These are phyloP conservation scores for Kwoniella shandongensis DNA, from an alignment of 768 basidiomycete species.

Conservation along the genomic window DNA sequence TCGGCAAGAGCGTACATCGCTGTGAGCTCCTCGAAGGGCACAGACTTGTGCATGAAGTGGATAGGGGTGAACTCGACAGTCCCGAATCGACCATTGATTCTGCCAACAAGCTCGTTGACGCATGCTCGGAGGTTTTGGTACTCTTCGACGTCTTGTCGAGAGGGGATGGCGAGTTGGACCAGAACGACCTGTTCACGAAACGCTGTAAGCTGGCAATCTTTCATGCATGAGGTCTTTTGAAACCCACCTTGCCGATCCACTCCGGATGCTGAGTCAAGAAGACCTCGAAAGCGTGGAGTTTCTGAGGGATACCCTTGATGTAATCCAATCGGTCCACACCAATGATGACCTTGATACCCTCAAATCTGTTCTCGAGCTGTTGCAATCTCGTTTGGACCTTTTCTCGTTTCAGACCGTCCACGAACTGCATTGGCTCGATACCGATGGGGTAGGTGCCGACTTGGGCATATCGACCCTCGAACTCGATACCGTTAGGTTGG, in stretches of 20 bases:
- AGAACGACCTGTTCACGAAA: conserved; percentile 70
- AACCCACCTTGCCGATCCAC: conserved; percentile 89
- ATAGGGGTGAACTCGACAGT: conserved; percentile 99
- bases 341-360: conserved; percentile 93
- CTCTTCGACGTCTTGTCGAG: conserved; percentile 97
- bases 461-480: conserved; percentile 89
- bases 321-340: conserved; percentile 98
- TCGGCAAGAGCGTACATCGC: conserved; percentile 97
- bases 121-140: conserved; percentile 95
- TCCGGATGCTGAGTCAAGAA: conserved; percentile 98
- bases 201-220: neutral
- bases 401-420: conserved; percentile 77
- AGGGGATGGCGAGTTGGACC: conserved; percentile 95
- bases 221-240: no score
- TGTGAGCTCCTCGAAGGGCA: conserved; percentile 90
- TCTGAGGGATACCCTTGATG: conserved; percentile 99
- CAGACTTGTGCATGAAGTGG: conserved; percentile 96
- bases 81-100: conserved; percentile 97
- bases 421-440: conserved; percentile 90
- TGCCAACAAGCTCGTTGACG: conserved; percentile 95
- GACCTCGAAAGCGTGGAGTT: conserved; percentile 91
- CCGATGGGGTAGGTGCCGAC: conserved; percentile 99
- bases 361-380: conserved; percentile 83
- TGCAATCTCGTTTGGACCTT: conserved; percentile 77
- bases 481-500: conserved; percentile 97